Conservation (phyloP, 2,329 filamentous ascomycete genomes). For the Apiospora pterosperma region DNA sequence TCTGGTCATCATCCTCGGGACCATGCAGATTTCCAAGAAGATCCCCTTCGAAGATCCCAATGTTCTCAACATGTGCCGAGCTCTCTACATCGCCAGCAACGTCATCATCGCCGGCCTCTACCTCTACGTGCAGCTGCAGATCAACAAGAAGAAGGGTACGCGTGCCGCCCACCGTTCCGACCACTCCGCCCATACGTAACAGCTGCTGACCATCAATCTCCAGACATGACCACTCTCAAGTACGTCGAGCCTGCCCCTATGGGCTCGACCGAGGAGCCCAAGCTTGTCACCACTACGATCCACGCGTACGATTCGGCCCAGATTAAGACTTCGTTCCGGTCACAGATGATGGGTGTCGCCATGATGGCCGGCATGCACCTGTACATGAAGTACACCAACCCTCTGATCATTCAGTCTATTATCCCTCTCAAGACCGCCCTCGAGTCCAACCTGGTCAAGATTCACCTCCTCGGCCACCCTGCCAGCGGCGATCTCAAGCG, state of each 20-base stretch:
- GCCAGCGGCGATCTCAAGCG: constrained; percentile 89
- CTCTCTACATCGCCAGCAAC: constrained; percentile 59
- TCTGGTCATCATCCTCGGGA: constrained; percentile 89
- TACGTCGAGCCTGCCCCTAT: constrained; percentile 95
- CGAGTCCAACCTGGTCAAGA: constrained; percentile 94
- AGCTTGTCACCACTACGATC: constrained; percentile 93
- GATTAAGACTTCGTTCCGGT: constrained; percentile 80
- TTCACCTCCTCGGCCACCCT: constrained; percentile 84
- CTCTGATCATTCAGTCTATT: constrained; percentile 96
- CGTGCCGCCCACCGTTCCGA: constrained; percentile 6
- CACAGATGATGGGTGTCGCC: constrained; percentile 89
- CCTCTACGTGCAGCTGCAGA: constrained; percentile 77
- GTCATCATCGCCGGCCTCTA: constrained; percentile 82
- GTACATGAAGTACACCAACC: constrained; percentile 99
- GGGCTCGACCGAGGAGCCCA: constrained; percentile 90
- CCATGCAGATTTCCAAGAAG: constrained; percentile 98
- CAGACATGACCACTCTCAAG: constrained; percentile 95
- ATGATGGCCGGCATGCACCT: constrained; percentile 99
- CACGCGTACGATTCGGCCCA: constrained; percentile 91
- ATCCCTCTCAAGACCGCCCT: constrained; percentile 94
- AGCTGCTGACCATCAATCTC: constrained; percentile 1
- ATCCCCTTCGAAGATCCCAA: constrained; percentile 85
- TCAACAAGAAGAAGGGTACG: constrained; percentile 97
- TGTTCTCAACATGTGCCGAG: constrained; percentile 54
- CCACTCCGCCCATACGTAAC: not conserved